These are phyloP conservation scores for Solanum hybrid DNA, from an alignment of 305 asterid genomes.

Conservation along the genomic window DNA sequence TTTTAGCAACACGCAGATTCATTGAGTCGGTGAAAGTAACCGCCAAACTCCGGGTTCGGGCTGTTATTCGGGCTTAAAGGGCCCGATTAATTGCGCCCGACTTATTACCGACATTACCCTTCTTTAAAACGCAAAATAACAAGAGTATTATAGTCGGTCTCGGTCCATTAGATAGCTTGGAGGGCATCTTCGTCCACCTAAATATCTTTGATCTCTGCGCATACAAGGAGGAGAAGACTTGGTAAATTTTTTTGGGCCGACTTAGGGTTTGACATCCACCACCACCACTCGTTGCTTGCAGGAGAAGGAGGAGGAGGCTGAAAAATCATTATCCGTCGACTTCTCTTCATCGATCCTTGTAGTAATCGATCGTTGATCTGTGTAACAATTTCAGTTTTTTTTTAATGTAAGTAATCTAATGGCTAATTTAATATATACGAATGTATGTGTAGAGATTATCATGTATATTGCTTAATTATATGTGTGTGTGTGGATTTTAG, in stretches of 20 bases:
- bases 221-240: neutral
- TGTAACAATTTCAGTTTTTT: neutral
- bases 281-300: neutral
- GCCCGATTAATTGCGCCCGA: neutral
- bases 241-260: neutral
- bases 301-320: neutral
- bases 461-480: neutral
- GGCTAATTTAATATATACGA: neutral
- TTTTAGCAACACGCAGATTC: neutral
- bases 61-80: neutral
- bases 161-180: neutral
- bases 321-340: neutral
- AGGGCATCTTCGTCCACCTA: neutral
- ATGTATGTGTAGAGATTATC: neutral
- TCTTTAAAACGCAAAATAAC: neutral
- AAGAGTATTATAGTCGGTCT: neutral
- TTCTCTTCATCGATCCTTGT: neutral
- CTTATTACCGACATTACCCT: neutral
- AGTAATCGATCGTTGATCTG: neutral
- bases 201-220: neutral
- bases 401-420: neutral
- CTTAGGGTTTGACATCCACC: neutral
- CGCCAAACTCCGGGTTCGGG: neutral
- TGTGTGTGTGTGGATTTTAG: neutral
- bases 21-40: neutral